Conservation (phyloP, 2,329 filamentous ascomycete species). For the Fusarium liriodendri region DNA sequence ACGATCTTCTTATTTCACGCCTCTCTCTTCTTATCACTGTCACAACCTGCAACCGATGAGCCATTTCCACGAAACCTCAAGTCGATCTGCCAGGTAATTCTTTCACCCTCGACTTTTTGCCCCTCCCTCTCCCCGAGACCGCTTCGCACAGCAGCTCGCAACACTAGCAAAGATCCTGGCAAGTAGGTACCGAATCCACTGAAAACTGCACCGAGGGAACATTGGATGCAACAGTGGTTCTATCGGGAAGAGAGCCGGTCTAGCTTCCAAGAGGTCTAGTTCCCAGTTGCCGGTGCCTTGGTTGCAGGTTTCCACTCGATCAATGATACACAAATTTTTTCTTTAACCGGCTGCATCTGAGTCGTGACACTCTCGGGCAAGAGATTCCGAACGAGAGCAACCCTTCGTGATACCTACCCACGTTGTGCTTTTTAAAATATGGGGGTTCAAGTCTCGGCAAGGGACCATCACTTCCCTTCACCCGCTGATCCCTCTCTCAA, state of each 20-base stretch:
- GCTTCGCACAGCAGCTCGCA: background rate
- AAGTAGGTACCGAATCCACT: conserved; percentile 3
- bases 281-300: background rate
- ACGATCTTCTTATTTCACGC: background rate
- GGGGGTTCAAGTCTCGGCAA: background rate
- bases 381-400: background rate
- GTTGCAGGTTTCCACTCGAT: background rate
- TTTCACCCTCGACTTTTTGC: background rate
- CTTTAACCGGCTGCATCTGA: background rate
- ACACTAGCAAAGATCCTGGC: background rate
- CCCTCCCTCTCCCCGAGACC: background rate
- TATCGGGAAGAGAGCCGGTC: background rate
- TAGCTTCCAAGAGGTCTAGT: background rate
- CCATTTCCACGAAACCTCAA: background rate
- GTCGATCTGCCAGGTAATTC: background rate
- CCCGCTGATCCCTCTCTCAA: conserved; percentile 7
- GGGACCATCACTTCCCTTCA: background rate
- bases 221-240: background rate
- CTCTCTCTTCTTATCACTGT: background rate
- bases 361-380: background rate
- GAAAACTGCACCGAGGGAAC: background rate
- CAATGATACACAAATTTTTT: background rate
- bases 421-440: background rate
- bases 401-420: background rate
- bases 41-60: background rate